Percentiles rank a stretch among this genome's conserved stretches.
Evolutionary conservation across 805 yeast genomes (phyloP).

Genomic region (Ogataea degrootiae): DNA sequence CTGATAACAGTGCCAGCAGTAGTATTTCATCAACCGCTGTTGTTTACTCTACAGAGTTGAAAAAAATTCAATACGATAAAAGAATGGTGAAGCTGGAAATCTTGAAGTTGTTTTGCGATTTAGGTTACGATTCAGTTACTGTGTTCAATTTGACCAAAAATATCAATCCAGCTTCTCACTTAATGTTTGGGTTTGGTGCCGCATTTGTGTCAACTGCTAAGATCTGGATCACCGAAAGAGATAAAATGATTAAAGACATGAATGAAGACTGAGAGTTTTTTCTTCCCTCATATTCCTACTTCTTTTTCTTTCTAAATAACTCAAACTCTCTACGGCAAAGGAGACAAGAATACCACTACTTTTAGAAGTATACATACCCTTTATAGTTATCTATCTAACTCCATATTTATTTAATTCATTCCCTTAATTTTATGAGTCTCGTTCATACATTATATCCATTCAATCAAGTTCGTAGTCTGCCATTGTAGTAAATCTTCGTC

Average conservation of each 20-base stretch:
- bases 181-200: constrained; percentile 30
- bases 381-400: too few species aligned
- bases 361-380: too few species aligned
- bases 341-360: too few species aligned
- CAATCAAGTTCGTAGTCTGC: too few species aligned
- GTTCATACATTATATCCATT: too few species aligned
- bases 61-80: constrained; percentile 32
- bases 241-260: constrained; percentile 14
- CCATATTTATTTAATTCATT: too few species aligned
- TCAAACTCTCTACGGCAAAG: too few species aligned
- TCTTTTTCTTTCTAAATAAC: too few species aligned
- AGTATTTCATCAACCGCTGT: constrained; percentile 4
- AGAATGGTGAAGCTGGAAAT: constrained; percentile 36
- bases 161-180: constrained; percentile 24
- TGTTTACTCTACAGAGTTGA: constrained; percentile 23
- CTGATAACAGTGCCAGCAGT: constrained; percentile 5
- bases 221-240: constrained; percentile 25
- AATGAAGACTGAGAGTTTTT: too few species aligned
- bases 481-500: too few species aligned
- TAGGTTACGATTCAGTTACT: constrained; percentile 42
- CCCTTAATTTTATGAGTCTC: too few species aligned
- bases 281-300: too few species aligned
- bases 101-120: constrained; percentile 40
- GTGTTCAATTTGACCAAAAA: constrained; percentile 35
- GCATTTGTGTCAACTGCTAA: constrained; percentile 29